These are phyloP conservation scores for Kwoniella shivajii DNA, from an alignment of 1,284 basidiomycete genomes.

Conservation along the genomic window DNA sequence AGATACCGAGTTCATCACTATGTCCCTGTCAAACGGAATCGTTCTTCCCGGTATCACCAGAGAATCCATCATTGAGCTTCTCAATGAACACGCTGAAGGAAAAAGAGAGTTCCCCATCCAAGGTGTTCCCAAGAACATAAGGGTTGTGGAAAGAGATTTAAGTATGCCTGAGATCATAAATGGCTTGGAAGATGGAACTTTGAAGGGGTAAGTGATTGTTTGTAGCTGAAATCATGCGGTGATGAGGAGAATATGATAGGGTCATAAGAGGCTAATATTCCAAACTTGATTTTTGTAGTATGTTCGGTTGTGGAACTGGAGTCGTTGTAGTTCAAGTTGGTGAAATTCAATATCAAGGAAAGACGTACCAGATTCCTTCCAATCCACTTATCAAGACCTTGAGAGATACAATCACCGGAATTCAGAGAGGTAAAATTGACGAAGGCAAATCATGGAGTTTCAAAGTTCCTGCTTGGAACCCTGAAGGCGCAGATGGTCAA, in stretches of 20 bases:
- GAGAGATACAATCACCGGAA: conserved; percentile 44
- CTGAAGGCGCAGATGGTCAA: conserved; percentile 25
- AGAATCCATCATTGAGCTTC: conserved; percentile 44
- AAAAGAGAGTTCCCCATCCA: conserved; percentile 37
- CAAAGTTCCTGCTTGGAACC: conserved; percentile 44
- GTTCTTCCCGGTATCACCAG: conserved; percentile 52
- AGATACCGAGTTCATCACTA: conserved; percentile 51
- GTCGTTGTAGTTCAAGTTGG: conserved; percentile 46
- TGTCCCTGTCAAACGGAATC: conserved; percentile 49
- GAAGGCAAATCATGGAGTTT: conserved; percentile 38
- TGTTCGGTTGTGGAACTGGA: conserved; percentile 50
- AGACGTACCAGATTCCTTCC: conserved; percentile 38
- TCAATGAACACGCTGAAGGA: conserved; percentile 42
- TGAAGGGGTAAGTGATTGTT: conserved; percentile 40
- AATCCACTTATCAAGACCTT: conserved; percentile 44
- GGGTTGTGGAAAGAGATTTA: conserved; percentile 51
- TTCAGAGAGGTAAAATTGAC: conserved; percentile 45
- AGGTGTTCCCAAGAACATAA: conserved; percentile 45
- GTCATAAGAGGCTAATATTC: not conserved
- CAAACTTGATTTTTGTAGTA: conserved; percentile 18
- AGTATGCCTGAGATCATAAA: conserved; percentile 47
- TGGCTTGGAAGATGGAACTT: conserved; percentile 37
- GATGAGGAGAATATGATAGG: not conserved
- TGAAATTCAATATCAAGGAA: conserved; percentile 37
- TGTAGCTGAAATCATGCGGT: no score